Conservation (phyloP, 2,329 filamentous ascomycete species). For the Arthroderma uncinatum region DNA sequence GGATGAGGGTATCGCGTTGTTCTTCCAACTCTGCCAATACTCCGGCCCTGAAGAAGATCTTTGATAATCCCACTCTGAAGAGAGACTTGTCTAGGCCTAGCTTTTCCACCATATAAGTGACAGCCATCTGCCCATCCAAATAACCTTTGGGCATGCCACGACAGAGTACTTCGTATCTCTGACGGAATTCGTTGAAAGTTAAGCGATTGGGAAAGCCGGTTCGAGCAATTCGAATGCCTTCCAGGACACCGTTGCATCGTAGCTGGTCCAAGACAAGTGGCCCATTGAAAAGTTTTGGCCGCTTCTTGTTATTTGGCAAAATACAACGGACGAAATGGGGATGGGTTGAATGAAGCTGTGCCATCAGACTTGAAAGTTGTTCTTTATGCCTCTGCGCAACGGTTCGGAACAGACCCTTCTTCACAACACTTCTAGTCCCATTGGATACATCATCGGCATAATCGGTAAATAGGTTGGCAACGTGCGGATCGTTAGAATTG, state of each 20-base stretch:
- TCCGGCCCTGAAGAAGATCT: conserved; percentile 95
- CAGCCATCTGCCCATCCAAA: conserved; percentile 76
- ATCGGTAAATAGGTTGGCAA: conserved; percentile 75
- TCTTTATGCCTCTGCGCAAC: conserved; percentile 97
- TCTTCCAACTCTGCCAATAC: conserved; percentile 96
- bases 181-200: conserved; percentile 84
- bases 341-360: conserved; percentile 85
- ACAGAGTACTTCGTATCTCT: conserved; percentile 91
- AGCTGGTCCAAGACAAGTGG: conserved; percentile 92
- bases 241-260: conserved; percentile 98
- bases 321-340: conserved; percentile 98
- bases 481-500: conserved; percentile 67
- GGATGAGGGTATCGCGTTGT: conserved; percentile 81
- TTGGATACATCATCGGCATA: conserved; percentile 70
- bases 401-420: conserved; percentile 93
- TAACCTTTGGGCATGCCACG: conserved; percentile 79
- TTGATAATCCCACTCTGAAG: conserved; percentile 88
- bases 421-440: conserved; percentile 66
- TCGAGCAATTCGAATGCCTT: conserved; percentile 91
- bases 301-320: conserved; percentile 94
- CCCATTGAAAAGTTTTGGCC: conserved; percentile 82
- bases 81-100: conserved; percentile 73
- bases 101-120: conserved; percentile 78
- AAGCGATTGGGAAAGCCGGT: conserved; percentile 94
- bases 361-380: conserved; percentile 92